Evolutionary conservation across 257 asterid genomes (phyloP).

Genomic region (Ehretia macrophylla): DNA sequence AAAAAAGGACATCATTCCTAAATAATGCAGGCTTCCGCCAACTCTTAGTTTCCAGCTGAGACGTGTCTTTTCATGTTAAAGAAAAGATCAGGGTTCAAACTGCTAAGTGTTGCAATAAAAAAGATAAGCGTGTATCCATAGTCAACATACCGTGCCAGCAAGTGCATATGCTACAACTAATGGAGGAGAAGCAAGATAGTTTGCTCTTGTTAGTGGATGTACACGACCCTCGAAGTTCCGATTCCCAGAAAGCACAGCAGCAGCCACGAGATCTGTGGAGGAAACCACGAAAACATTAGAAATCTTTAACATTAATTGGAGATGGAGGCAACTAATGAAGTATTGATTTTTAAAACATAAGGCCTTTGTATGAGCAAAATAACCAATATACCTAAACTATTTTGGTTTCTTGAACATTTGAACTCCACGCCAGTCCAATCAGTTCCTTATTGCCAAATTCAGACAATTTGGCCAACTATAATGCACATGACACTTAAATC

Average conservation of each 20-base stretch:
- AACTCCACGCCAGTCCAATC: no score
- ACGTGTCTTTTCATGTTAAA: no score
- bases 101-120: neutral
- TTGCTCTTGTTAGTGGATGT: slow-evolving; percentile 89
- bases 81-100: neutral
- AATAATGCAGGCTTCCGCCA: no score
- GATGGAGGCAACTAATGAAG: neutral
- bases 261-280: slow-evolving; percentile 70
- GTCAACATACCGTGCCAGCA: slow-evolving; percentile 78
- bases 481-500: no score
- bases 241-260: slow-evolving; percentile 93
- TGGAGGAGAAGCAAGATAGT: slow-evolving; percentile 90
- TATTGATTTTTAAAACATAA: no score
- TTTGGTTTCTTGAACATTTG: no score
- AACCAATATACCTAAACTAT: no score
- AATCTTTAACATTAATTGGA: neutral
- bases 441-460: no score
- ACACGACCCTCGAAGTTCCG: slow-evolving; percentile 94
- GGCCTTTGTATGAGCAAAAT: no score
- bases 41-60: no score
- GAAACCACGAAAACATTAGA: neutral
- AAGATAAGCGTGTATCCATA: neutral
- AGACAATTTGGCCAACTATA: no score
- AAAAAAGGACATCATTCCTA: no score
- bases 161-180: slow-evolving; percentile 90